Conservation (phyloP, 1,284 basidiomycete genomes). For the Trametes pubescens region DNA sequence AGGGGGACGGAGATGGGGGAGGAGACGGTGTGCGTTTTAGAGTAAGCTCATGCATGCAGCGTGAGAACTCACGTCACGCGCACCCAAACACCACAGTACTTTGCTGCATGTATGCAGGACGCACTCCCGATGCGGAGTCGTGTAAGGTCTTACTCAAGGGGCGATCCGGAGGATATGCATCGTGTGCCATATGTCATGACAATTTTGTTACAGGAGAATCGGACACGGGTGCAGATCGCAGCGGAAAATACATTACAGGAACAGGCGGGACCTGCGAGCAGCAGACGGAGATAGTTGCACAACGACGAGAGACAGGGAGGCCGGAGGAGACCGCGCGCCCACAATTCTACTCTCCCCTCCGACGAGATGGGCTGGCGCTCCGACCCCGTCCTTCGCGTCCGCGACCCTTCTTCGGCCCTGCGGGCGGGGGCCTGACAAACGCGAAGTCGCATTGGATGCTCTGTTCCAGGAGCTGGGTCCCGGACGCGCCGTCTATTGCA, state of each 20-base stretch:
- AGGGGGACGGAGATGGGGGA: neutral
- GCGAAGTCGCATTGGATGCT: constrained; percentile 93
- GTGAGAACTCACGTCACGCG: constrained; percentile 30
- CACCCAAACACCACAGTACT: constrained; percentile 12
- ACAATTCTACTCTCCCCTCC: constrained; percentile 39
- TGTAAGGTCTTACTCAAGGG: neutral
- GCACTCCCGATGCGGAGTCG: neutral
- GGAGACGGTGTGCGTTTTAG: constrained; percentile 13
- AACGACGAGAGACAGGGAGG: constrained; percentile 4
- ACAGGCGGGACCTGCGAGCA: constrained; percentile 6
- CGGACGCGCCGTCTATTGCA: constrained; percentile 90
- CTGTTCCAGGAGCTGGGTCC: constrained; percentile 88
- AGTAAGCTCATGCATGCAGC: constrained; percentile 16
- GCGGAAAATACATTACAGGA: constrained; percentile 25
- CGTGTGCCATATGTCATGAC: too few relatives aligned
- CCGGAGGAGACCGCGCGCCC: constrained; percentile 23
- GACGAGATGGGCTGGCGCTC: constrained; percentile 78
- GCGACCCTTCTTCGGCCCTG: constrained; percentile 78
- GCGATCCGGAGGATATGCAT: too few relatives aligned
- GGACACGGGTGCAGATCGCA: constrained; percentile 1
- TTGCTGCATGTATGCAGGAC: neutral
- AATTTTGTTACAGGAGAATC: neutral
- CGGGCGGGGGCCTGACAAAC: constrained; percentile 89
- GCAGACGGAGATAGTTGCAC: constrained; percentile 1
- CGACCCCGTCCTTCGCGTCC: constrained; percentile 68